Evolutionary conservation across 441 rosid species (phyloP), one percentile per base, ranked within the genome.

Genomic region (Arabidopsis lyrata): DNA sequence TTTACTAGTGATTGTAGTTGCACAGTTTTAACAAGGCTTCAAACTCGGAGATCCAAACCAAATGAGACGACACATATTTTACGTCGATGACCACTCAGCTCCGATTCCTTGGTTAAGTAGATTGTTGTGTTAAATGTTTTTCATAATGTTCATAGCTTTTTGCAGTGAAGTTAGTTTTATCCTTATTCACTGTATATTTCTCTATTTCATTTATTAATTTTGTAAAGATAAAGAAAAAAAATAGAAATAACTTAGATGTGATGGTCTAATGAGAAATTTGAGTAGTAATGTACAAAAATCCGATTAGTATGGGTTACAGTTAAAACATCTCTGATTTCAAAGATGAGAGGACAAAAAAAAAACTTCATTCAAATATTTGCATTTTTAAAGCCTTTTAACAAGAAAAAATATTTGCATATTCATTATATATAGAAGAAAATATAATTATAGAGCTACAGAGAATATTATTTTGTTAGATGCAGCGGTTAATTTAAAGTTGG

Each of bases 391-490:
- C 27, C 27, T 29, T 31, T 29, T 29, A 8, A 14, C 13, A 15
- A 7, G 4, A 31, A 11, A 31, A 6, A 3, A 31, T 29, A 27
- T 13, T 24, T 24, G 4, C 27, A 24, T 24, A 24, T 24, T 24
- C 27, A 24, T 24, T 24, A 2, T 24, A 24, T 24, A 24, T 22
- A 22, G 31, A 29, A 15, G 20, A 3, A 35, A 65, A 6, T 45
- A 64, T 34, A 10, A 36, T 9, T 34, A 64, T 2, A 42, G 22
- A 42, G 32, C 4, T 31, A 11, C 8, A 45, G 58, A 65, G 34
- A 66, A 36, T 50, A 45, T 32, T 48, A 22, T 39, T 55, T 56
- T 56, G 50, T 31, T 56, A 5, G 9, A 38, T 61, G 50, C 50
- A 41, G 9, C 34, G 44, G 31, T 4, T 29, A 4, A 29, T 29